Base-by-base conservation (phyloP, 176 grass and related monocot species). In the Aegilops umbellulata region DNA sequence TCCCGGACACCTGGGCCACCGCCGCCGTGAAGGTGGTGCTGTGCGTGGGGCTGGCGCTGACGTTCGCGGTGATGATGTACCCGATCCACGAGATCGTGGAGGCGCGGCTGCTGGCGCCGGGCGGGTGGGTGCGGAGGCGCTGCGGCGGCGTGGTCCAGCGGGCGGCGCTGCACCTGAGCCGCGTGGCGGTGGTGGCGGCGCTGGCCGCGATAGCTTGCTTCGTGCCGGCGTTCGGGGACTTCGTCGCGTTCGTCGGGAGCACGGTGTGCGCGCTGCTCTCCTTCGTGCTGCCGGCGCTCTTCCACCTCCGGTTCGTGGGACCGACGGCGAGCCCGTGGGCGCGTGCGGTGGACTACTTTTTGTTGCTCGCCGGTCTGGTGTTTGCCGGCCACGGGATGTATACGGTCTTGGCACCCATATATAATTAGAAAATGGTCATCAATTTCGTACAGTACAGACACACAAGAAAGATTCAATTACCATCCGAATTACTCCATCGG, bases 61-160 rank as follows among this genome's bases (percentile, higher is more conserved):
- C 95, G 31, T 95, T 98, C 85, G 93, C 88, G 16, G 83, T 94
- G 51, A 90, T 98, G 95, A 94, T 94, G 91, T 93, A 98, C 51
- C 95, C 95, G 8, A 95, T 98, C 75, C 93, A 98, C 74, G 95
- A 98, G 78, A 98, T 95, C 84, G 86, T 92, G 5, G 93, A 95
- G 80, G 90, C 85, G 65, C 91, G 88, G 80, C 57, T 98, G 69
- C 16, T 90, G 26, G 8, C 76, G 41, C 58, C 89, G 23, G 89
- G 22, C 31, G 35, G 73, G 64, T 93, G 89, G 69, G 79, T 94
- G 66, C 86, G 86, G 69, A 87, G 27, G 66, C 41, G 23, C 6
- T 41, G n/a, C 53, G 62, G 38, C 0, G 77, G 22, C 8, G 3
- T 2, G 26, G 60, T 35, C 1, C 83, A 95, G 64, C 81, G 87